Percentiles rank a stretch among this genome's conserved stretches.
Conservation (phyloP, 306 rosid genomes). For the Sicyos baderoa region DNA sequence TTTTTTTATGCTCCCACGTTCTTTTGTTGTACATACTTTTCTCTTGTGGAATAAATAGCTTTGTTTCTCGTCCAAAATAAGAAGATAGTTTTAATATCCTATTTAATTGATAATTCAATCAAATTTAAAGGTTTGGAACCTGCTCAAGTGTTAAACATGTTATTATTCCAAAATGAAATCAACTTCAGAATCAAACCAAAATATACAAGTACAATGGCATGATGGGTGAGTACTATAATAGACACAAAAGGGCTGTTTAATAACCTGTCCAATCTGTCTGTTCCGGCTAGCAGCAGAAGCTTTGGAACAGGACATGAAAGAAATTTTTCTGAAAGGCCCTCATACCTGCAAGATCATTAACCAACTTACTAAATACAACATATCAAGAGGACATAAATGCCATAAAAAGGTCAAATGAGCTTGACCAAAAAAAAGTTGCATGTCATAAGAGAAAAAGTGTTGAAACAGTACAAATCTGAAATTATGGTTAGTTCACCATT, state of each 20-base stretch:
- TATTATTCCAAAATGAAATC: not conserved
- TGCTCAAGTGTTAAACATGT: not conserved
- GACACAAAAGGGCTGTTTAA: not conserved
- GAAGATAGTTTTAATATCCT: not conserved
- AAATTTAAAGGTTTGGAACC: not conserved
- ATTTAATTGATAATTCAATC: not conserved
- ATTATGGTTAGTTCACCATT: too few species aligned
- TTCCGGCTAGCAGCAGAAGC: conserved; percentile 85
- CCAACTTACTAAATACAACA: conserved; percentile 1
- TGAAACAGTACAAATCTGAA: not conserved
- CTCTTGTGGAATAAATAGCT: not conserved
- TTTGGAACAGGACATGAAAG: conserved; percentile 75
- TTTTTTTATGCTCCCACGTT: not conserved
- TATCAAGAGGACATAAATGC: not conserved
- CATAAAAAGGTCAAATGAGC: not conserved
- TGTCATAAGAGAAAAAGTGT: not conserved
- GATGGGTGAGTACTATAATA: too few species aligned
- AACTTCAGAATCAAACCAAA: conserved; percentile 9
- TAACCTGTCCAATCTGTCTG: conserved; percentile 95
- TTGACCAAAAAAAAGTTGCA: not conserved
- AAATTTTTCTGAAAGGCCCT: conserved; percentile 89
- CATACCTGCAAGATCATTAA: conserved; percentile 53
- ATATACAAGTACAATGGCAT: too few species aligned
- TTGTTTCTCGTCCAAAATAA: not conserved
- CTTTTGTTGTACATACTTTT: not conserved